These are phyloP conservation scores for Talaromyces islandicus DNA, from an alignment of 2,329 filamentous ascomycete genomes.

Conservation along the genomic window DNA sequence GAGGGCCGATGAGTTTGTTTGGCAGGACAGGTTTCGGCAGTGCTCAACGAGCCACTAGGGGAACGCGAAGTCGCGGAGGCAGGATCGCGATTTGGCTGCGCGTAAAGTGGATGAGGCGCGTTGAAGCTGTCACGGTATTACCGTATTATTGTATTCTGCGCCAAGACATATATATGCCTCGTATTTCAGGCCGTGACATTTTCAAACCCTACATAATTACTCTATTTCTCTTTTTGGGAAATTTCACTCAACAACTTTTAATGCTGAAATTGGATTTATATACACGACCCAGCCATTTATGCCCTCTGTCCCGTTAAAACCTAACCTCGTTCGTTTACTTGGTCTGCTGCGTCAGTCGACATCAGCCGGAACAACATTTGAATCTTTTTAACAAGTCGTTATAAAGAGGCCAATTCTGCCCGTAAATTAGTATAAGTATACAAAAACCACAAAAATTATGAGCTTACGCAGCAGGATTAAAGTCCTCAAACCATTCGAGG, in stretches of 20 bases:
- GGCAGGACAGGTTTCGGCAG: neutral
- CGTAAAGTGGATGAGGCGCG: conserved; percentile 30
- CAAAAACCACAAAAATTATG: neutral
- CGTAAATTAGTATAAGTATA: conserved; percentile 13
- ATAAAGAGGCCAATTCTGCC: conserved; percentile 36
- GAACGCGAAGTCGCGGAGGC: neutral
- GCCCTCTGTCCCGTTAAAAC: neutral
- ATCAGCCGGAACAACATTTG: neutral
- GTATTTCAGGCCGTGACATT: neutral
- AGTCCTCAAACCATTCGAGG: conserved; percentile 61
- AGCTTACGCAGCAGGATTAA: conserved; percentile 46
- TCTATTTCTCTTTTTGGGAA: neutral
- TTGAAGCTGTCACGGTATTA: conserved; percentile 15
- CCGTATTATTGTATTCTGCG: neutral
- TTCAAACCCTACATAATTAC: neutral
- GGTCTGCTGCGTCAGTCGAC: neutral
- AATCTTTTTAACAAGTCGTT: conserved; percentile 31
- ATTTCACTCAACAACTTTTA: neutral
- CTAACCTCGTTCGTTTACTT: neutral
- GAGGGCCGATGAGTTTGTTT: neutral
- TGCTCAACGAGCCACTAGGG: conserved; percentile 2
- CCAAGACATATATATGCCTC: neutral
- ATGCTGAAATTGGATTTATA: neutral
- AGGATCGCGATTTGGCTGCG: conserved; percentile 21
- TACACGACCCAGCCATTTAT: neutral